Base-by-base conservation (phyloP, 495 filamentous ascomycete genomes). In the Penicillium canescens region DNA sequence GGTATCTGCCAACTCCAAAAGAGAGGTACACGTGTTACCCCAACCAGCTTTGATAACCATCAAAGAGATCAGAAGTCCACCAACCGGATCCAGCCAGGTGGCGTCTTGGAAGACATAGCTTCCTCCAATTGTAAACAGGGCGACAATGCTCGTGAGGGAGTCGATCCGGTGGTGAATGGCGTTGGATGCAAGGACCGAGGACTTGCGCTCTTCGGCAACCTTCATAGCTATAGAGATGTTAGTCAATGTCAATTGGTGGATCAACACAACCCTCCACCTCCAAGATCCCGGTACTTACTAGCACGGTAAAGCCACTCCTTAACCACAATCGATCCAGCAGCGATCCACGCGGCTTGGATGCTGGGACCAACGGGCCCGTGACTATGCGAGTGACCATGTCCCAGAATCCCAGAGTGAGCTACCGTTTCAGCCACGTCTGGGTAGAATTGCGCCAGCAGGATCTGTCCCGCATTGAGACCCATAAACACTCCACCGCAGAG, bases 281-380 rank as follows among this genome's bases (percentile, higher is more conserved):
- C 6, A 49, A 12, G 47, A 23, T 18, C 24, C n/a, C 10, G 33
- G 39, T 39, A 79, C 91, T 77, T 84, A 95, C 93, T 98, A 41
- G 92, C 89, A 78, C 88, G 87, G 66, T 98, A 98, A 24, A 98
- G 75, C 89, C 92, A 98, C 68, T 98, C 94, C 74, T 98, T 98
- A 48, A 96, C 74, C 2, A 89, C 70, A 45, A 98, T 95, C 2
- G 90, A 94, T 4, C 89, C 92, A 13, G 82, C 90, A n/a, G 94
- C 94, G 20, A 98, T 71, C 94, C 94, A 98, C 14, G 91, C 93
- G 8, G 94, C 94, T 63, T 97, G 89, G 52, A 98, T 79, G 63
- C 86, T 93, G 0, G 94, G 94, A 0, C 84, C 89, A 23, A 82
- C 62, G 37, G 77, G 79, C 13, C 79, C 78, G 64, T 84, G 81